phyloP scores from a whole-genome alignment of 345 rosid species.

The Boechera retrofracta region DNA sequence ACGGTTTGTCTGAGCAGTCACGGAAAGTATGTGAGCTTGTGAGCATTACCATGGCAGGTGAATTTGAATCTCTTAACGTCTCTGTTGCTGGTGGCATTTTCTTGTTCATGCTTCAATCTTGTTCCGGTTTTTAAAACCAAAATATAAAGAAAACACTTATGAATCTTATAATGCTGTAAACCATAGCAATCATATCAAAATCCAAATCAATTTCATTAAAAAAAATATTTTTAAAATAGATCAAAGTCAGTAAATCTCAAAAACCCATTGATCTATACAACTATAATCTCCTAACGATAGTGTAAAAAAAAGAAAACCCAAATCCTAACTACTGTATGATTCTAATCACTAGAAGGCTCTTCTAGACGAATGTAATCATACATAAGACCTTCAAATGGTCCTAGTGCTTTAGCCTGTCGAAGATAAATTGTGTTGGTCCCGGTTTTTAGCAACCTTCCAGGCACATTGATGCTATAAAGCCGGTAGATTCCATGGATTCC shows the following conservation, averaged over 20 bases:
- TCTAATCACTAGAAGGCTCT: slow-evolving; percentile 51
- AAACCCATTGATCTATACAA: slow-evolving; percentile 22
- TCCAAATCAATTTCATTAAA: slow-evolving; percentile 10
- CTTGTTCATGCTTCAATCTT: slow-evolving; percentile 70
- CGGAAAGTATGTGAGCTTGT: slow-evolving; percentile 67
- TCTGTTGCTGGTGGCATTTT: slow-evolving; percentile 97
- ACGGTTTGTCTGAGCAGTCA: slow-evolving; percentile 75
- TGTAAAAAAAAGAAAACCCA: not conserved
- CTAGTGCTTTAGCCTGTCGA: slow-evolving; percentile 53
- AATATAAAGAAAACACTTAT: slow-evolving; percentile 3
- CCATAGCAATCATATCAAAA: not conserved
- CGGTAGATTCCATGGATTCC: slow-evolving; percentile 57
- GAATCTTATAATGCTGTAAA: slow-evolving; percentile 3
- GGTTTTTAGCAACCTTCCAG: slow-evolving; percentile 46
- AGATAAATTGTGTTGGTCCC: slow-evolving; percentile 70
- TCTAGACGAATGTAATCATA: slow-evolving; percentile 88
- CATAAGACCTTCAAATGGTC: slow-evolving; percentile 69
- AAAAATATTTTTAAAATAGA: not conserved
- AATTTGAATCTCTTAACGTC: slow-evolving; percentile 90
- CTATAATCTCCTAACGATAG: slow-evolving; percentile 13
- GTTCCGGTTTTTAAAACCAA: slow-evolving; percentile 11
- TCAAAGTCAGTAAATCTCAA: slow-evolving; percentile 4
- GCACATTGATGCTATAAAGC: slow-evolving; percentile 60
- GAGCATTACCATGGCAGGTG: slow-evolving; percentile 83
- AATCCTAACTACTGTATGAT: not conserved